Conservation (phyloP, 495 filamentous ascomycete genomes). For the Cercophora newfieldiana region DNA sequence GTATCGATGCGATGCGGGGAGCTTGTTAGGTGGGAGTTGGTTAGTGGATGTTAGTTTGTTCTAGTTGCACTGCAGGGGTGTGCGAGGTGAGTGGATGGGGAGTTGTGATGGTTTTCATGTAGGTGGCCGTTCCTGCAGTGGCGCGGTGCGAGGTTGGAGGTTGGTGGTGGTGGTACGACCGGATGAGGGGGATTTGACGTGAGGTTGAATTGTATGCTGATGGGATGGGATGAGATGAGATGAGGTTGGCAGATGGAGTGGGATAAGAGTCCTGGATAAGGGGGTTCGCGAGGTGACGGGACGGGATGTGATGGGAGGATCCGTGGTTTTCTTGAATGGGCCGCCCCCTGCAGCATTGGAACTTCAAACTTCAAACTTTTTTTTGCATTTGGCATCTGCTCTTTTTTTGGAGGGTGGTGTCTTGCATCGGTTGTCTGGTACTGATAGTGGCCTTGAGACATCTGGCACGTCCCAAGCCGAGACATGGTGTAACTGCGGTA, state of each 20-base stretch:
- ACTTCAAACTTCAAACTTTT: background rate
- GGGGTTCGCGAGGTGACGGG: background rate
- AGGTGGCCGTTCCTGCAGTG: background rate
- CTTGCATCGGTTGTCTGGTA: background rate
- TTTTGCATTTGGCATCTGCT: background rate
- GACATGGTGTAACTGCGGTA: background rate
- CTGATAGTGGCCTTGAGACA: background rate
- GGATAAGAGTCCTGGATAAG: background rate
- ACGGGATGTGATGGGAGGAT: no score
- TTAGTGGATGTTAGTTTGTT: no score
- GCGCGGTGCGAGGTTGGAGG: background rate
- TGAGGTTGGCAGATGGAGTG: background rate
- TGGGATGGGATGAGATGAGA: background rate
- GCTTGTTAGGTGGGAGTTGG: background rate
- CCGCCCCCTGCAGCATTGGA: background rate
- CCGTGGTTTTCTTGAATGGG: background rate
- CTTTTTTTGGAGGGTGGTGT: background rate
- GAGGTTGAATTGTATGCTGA: no score
- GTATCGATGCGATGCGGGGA: background rate
- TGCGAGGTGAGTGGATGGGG: no score
- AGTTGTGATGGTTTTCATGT: background rate
- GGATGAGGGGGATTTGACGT: background rate
- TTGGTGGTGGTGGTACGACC: background rate
- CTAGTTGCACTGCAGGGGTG: background rate
- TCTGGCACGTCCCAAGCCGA: conserved; percentile 6